phyloP scores from a whole-genome alignment of 805 yeast genomes.

The Metschnikowia sp. region DNA sequence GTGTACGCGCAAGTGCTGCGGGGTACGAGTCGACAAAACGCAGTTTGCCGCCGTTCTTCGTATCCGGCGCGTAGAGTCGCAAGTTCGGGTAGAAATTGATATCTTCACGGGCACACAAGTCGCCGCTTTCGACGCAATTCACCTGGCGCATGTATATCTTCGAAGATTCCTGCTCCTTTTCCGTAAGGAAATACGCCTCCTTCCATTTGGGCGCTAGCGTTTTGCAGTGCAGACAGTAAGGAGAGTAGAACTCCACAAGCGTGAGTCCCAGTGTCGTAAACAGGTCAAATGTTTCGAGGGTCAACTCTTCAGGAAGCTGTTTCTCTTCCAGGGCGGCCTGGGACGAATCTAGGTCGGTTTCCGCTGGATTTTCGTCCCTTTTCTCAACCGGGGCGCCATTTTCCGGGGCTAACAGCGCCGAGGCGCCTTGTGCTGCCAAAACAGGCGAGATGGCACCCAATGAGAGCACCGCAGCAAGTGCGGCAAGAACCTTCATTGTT shows the following conservation, averaged over 20 bases:
- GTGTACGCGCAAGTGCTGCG: slow-evolving; percentile 39
- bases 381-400: neutral
- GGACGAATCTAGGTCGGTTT: slow-evolving; percentile 1
- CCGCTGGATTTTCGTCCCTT: neutral
- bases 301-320: slow-evolving; percentile 50
- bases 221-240: slow-evolving; percentile 82
- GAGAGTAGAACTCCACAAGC: slow-evolving; percentile 86
- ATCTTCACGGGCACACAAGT: slow-evolving; percentile 68
- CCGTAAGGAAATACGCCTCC: slow-evolving; percentile 51
- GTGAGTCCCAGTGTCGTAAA: slow-evolving; percentile 54
- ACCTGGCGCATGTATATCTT: slow-evolving; percentile 67
- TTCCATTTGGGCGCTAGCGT: slow-evolving; percentile 82
- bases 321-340: slow-evolving; percentile 6
- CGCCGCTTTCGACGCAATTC: slow-evolving; percentile 83
- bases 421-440: neutral
- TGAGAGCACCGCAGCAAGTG: slow-evolving; percentile 1
- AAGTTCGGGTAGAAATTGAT: slow-evolving; percentile 68
- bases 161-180: slow-evolving; percentile 41
- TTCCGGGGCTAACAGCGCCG: neutral
- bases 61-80: slow-evolving; percentile 60
- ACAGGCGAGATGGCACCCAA: neutral
- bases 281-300: slow-evolving; percentile 47
- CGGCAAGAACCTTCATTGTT: slow-evolving; percentile 1
- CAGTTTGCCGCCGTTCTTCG: slow-evolving; percentile 28
- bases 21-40: slow-evolving; percentile 46